Conservation (phyloP, 2,329 filamentous ascomycete species). For the Neoscytalidium dimidiatum region DNA sequence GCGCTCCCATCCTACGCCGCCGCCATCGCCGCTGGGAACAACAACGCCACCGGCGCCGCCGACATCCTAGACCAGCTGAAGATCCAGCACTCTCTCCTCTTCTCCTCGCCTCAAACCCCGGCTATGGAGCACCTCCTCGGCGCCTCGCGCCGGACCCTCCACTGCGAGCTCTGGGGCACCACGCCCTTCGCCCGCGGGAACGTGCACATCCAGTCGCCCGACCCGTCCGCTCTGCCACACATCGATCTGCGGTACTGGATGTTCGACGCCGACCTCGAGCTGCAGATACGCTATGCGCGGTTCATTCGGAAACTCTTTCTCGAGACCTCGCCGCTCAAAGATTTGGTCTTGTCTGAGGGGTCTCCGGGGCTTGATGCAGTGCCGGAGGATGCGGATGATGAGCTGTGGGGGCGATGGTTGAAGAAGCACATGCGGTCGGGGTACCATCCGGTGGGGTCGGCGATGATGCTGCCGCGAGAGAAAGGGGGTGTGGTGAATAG, state of each 20-base stretch:
- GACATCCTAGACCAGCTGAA: background rate
- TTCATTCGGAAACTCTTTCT: conserved; percentile 36
- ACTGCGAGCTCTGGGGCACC: background rate
- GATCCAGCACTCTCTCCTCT: background rate
- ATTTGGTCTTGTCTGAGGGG: background rate
- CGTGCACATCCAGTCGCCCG: conserved; percentile 33
- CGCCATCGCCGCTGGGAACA: background rate
- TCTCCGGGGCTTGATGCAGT: conserved; percentile 25
- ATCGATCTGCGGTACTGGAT: too few species aligned
- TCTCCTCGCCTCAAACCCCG: background rate
- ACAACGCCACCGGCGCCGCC: background rate
- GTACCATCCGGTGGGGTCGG: conserved; percentile 33
- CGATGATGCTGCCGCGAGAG: conserved; percentile 30
- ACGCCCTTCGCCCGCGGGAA: conserved; percentile 37
- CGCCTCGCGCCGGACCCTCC: background rate
- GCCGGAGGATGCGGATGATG: conserved; percentile 16
- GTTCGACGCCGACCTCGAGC: conserved; percentile 45
- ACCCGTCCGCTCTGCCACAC: conserved; percentile 25
- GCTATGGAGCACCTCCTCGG: background rate
- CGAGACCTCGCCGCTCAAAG: conserved; percentile 21
- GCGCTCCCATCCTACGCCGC: background rate
- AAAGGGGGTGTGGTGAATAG: conserved; percentile 31
- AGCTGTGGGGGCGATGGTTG: conserved; percentile 27
- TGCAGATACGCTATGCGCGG: conserved; percentile 34
- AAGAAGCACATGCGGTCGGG: conserved; percentile 24